Base-by-base conservation (phyloP, 345 rosid species). In the Balakata baccata region DNA sequence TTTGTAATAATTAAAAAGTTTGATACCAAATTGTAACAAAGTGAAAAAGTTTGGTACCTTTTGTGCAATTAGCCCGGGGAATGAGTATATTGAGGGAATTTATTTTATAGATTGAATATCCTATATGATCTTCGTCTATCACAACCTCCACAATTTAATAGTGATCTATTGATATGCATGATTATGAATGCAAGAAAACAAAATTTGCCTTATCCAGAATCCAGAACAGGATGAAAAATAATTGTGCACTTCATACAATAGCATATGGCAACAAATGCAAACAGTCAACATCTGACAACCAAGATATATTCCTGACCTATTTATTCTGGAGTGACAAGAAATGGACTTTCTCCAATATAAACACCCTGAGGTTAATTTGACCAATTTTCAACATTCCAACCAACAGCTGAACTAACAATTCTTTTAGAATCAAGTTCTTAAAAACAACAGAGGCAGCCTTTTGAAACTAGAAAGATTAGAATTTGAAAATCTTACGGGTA, bases 401-500 rank as follows among this genome's bases (percentile, higher is more conserved):
- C 34, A 53, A 52, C 62, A 53, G 51, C 38, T 54, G 49, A 69
- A 43, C 2, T 49, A 16, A 16, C 14, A n/a, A 6, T 70, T 56
- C 52, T 37, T 38, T 53, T 29, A 1, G 2, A 29, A 29, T 29
- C 34, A 29, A 29, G 34, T 29, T 29, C 34, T 29, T 11, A 16
- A 65, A 41, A 52, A 16, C 37, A 47, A 46, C 12, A 25, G 2
- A 47, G 34, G 47, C 53, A 58, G 16, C 65, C 3, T 10, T 37
- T n/a, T 34, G 13, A 29, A 38, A 58, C 12, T 14, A 14, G 18
- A 29, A 39, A 57, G 23, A 67, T 20, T 38, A 22, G 18, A 63
- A 64, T 17, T 34, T 73, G 61, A 29, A 23, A 62, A 68, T 79
- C 95, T 79, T 80, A 88, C 95, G 92, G 91, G 39, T 88, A 90